These are phyloP conservation scores for Heliosperma pusillum DNA, from an alignment of 148 eudicot species.

Conservation along the genomic window DNA sequence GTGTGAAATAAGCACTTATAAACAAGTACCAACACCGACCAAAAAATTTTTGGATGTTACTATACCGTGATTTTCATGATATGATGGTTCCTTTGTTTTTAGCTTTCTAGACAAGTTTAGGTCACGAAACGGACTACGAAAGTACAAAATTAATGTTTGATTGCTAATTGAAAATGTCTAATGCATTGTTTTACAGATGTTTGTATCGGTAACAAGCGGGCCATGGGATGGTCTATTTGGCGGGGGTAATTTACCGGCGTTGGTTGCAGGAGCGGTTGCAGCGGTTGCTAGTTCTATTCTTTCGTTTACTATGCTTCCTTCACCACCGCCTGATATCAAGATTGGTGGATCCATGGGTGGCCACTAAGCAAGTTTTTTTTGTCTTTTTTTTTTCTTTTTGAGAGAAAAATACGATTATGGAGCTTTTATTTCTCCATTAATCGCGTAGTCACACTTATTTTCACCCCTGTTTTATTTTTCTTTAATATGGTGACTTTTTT, in stretches of 20 bases:
- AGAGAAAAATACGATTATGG: neutral
- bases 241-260: slow-evolving; percentile 65
- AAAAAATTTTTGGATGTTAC: slow-evolving; percentile 2
- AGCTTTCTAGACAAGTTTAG: no score
- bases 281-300: slow-evolving; percentile 41
- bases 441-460: neutral
- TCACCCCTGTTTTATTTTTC: neutral
- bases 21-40: slow-evolving; percentile 25
- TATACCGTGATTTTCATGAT: no score
- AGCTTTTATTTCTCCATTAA: slow-evolving; percentile 25
- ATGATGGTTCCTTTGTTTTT: no score
- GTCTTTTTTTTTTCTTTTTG: neutral
- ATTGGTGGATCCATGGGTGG: slow-evolving; percentile 34
- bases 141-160: no score
- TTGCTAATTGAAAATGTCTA: no score
- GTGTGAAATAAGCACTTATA: slow-evolving; percentile 20
- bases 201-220: slow-evolving; percentile 55
- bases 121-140: no score
- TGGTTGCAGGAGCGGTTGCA: slow-evolving; percentile 52
- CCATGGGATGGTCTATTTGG: slow-evolving; percentile 56
- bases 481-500: slow-evolving; percentile 1
- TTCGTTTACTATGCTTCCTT: slow-evolving; percentile 43
- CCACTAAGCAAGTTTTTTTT: neutral
- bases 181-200: slow-evolving; percentile 36
- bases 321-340: slow-evolving; percentile 46